Evolutionary conservation across 257 asterid genomes (phyloP).

Genomic region (Solanum tarijense): DNA sequence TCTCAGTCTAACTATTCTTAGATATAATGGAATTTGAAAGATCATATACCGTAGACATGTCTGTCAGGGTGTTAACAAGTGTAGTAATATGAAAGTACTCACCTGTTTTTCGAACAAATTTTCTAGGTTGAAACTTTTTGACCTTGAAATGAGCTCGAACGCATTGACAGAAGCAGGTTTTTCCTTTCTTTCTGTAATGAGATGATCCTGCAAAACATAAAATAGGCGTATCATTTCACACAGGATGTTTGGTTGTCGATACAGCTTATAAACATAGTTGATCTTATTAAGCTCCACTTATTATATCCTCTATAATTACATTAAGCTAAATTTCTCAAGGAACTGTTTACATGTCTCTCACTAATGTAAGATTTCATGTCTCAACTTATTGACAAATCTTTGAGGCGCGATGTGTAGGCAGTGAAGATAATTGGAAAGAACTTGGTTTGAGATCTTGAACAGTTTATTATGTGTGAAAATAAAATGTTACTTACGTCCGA

Average conservation of each 20-base stretch:
- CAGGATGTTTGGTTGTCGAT: not conserved
- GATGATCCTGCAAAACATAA: constrained; percentile 42
- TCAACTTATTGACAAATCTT: not conserved
- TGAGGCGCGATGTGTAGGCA: not conserved
- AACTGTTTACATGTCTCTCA: not conserved
- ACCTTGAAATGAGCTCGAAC: constrained; percentile 72
- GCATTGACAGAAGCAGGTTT: constrained; percentile 82
- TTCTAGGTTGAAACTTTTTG: constrained; percentile 67
- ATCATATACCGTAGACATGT: not conserved
- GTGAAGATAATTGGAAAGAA: not conserved
- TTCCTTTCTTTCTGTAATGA: constrained; percentile 60
- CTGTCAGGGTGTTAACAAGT: not conserved
- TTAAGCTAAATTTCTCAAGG: not conserved
- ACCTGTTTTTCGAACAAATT: constrained; percentile 56
- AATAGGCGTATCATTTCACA: not conserved
- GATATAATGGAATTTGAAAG: not conserved
- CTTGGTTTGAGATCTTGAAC: not conserved
- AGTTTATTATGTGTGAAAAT: not conserved
- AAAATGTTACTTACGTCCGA: constrained; percentile 31
- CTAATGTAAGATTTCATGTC: not conserved
- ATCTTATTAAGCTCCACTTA: not conserved
- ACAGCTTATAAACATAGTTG: not conserved
- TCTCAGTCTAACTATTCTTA: not conserved
- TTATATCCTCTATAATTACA: not conserved
- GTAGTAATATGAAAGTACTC: constrained; percentile 17